Percentiles rank a stretch among this genome's conserved stretches.
phyloP scores from a whole-genome alignment of 176 grass and related monocot species.

The Bonia amplexicaulis region DNA sequence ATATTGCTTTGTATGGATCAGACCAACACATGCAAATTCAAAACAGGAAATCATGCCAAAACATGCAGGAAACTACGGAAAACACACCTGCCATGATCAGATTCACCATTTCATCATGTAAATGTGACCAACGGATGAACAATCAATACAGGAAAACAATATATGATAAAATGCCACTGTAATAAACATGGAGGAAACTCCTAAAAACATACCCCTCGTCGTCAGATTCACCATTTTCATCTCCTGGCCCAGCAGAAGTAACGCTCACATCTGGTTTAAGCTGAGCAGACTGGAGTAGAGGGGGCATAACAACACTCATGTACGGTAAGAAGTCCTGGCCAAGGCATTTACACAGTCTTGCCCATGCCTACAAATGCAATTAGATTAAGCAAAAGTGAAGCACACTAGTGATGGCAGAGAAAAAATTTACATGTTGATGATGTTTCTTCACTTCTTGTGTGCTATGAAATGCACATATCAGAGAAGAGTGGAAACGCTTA shows the following conservation, averaged over 20 bases:
- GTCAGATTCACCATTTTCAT: conserved; percentile 64
- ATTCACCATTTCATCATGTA: conserved; percentile 2
- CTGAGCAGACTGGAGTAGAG: conserved; percentile 81
- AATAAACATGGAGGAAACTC: neutral
- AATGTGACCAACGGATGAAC: neutral
- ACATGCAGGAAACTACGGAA: conserved; percentile 8
- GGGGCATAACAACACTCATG: conserved; percentile 83
- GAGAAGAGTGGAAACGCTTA: too few relatives aligned
- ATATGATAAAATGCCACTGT: conserved; percentile 5
- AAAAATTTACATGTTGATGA: too few relatives aligned
- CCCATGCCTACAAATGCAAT: conserved; percentile 56
- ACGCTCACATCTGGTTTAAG: conserved; percentile 80
- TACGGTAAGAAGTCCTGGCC: conserved; percentile 87
- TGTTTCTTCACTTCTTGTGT: too few relatives aligned
- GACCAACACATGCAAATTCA: neutral
- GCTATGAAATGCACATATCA: too few relatives aligned
- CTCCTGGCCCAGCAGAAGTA: conserved; percentile 55
- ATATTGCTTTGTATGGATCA: conserved; percentile 2
- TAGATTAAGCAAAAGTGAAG: conserved; percentile 12
- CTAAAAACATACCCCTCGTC: conserved; percentile 58
- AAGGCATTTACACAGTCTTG: conserved; percentile 72
- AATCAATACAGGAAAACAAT: neutral
- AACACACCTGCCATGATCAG: neutral
- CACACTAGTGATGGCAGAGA: neutral
- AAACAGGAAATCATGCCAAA: neutral